Evolutionary conservation across 1,284 basidiomycete species (phyloP), one percentile per base, ranked within the genome.

Genomic region (Ceratobasidium papillatum): DNA sequence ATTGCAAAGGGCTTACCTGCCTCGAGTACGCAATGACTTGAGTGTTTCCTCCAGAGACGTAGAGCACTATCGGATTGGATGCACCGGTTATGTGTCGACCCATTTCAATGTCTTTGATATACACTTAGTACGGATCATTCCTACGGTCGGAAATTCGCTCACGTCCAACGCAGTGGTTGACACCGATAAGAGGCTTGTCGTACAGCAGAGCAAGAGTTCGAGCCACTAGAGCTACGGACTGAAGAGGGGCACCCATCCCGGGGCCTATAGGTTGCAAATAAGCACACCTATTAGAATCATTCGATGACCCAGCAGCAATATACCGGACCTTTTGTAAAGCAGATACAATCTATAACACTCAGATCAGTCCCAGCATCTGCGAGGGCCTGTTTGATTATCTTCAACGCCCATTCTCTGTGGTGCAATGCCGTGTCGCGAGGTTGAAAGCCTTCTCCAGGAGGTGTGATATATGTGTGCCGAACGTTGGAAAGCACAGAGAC

Each of bases 151-250:
- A 17, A 27, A 19, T 32, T 14, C 12, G 88, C 94, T 82, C 80
- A 98, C 96, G 96, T 41, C 98, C 98, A 25, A 99, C 92, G 80
- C 98, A 99, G 83, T 99, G 98, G 81, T 99, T 99, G 32, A 99
- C 98, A 1, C 95, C 96, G 3, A 99, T 90, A 8, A 99, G 86
- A 0, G 98, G 98, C 80, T 98, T 98, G 79, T 89, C 83, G 83
- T 94, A 96, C 76, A 99, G 83, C 22, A 97, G 86, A 0, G 95
- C 91, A 19, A 99, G 85, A 0, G 95, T 98, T 61, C 98, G 88
- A 0, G 98, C 96, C n/a, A 99, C 94, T 30, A 99, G 84, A 0
- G 95, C 96, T 19, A 99, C 96, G 2, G 95, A 96, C 80, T 98
- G 95, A 17, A 99, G 83, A 0, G 97, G 97, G 54, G 95, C 96